Conservation (phyloP, 805 yeast genomes). For the Ogataea chonburiensis region DNA sequence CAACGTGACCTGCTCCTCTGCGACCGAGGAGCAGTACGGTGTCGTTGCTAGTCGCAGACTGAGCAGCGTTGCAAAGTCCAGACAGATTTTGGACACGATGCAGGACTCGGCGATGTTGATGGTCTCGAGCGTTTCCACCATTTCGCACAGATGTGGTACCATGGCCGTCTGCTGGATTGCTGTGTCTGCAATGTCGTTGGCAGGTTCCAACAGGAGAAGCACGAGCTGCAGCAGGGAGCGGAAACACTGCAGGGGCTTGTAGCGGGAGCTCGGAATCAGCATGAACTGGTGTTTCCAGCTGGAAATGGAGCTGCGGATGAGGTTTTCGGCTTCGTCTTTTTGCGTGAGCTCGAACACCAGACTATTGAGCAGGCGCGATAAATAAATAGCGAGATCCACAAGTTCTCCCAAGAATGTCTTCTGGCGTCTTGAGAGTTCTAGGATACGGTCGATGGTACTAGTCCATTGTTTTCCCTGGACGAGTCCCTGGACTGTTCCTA, state of each 20-base stretch:
- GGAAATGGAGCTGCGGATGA: conserved; percentile 24
- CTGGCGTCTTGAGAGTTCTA: conserved; percentile 19
- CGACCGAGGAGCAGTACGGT: conserved; percentile 10
- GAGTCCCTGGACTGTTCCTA: conserved; percentile 29
- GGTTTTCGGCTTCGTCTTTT: conserved; percentile 14
- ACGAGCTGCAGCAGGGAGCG: conserved; percentile 21
- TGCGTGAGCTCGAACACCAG: conserved; percentile 23
- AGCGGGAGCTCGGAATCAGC: conserved; percentile 4
- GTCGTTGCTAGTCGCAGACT: conserved; percentile 12
- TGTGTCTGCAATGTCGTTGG: conserved; percentile 9
- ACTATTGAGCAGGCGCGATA: conserved; percentile 23
- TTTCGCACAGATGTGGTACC: conserved; percentile 8
- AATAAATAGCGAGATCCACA: conserved; percentile 20
- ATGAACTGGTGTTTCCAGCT: conserved; percentile 26
- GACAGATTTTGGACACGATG: conserved; percentile 21
- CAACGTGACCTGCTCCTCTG: conserved; percentile 11
- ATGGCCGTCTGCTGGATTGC: conserved; percentile 12
- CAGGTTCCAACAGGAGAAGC: conserved; percentile 24
- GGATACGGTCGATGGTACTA: conserved; percentile 17
- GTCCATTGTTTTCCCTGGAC: conserved; percentile 30
- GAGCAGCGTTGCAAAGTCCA: conserved; percentile 23
- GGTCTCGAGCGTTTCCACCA: conserved; percentile 7
- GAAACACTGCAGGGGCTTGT: conserved; percentile 10
- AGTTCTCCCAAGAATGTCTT: conserved; percentile 20
- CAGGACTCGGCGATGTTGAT: conserved; percentile 21